Evolutionary conservation across 2,329 filamentous ascomycete species (phyloP).

Genomic region (Clarireedia sp.): DNA sequence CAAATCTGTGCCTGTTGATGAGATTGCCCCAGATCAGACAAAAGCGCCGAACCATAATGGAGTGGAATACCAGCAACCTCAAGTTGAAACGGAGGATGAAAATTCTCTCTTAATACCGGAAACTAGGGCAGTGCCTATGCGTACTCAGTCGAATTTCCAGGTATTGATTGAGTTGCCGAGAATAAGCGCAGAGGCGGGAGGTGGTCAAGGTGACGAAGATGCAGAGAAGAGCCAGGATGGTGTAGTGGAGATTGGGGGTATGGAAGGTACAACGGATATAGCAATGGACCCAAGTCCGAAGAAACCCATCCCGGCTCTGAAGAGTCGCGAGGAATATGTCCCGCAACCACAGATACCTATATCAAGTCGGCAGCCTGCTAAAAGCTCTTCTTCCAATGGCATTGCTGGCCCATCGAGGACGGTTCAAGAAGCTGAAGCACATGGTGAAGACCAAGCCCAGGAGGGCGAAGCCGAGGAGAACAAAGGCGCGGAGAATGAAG

Average conservation of each 20-base stretch:
- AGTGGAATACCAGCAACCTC: too few species aligned
- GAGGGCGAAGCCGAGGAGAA: neutral
- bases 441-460: neutral
- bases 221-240: too few species aligned
- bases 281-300: neutral
- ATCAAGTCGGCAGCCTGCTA: neutral
- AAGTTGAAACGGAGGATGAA: too few species aligned
- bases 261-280: neutral
- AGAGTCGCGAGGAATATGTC: neutral
- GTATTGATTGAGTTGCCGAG: too few species aligned
- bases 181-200: too few species aligned
- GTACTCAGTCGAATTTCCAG: too few species aligned
- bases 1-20: too few species aligned
- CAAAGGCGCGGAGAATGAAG: neutral
- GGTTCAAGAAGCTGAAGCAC: neutral
- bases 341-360: neutral
- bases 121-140: too few species aligned
- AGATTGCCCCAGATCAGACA: too few species aligned
- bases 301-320: neutral
- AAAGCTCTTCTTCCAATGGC: neutral
- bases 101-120: too few species aligned
- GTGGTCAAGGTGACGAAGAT: too few species aligned
- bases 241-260: neutral
- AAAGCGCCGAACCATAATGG: too few species aligned
- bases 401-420: neutral